Conservation (phyloP, 2,329 filamentous ascomycete species). For the Aciculosporium take region DNA sequence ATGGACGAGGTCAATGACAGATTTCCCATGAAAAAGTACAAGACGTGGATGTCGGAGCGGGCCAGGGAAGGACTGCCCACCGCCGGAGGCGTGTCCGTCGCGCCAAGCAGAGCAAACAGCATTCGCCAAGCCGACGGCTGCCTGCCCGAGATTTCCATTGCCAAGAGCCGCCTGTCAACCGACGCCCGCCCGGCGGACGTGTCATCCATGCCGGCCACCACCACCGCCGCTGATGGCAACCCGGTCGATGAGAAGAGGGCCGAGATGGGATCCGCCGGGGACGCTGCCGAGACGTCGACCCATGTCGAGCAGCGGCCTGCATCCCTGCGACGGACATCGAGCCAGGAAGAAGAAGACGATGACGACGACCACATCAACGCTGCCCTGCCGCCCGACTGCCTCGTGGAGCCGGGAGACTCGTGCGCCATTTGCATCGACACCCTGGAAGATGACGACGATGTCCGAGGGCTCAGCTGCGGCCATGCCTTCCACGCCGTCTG, state of each 20-base stretch:
- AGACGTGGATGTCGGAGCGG: constrained; percentile 75
- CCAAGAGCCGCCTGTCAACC: constrained; percentile 31
- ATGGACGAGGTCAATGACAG: constrained; percentile 98
- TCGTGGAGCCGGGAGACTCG: constrained; percentile 73
- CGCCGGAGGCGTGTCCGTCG: constrained; percentile 65
- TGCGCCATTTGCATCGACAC: constrained; percentile 95
- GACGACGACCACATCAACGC: constrained; percentile 57
- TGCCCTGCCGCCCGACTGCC: constrained; percentile 65
- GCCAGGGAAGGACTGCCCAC: constrained; percentile 74
- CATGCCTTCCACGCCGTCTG: constrained; percentile 96
- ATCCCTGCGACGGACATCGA: constrained; percentile 26
- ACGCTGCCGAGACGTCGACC: constrained; percentile 7
- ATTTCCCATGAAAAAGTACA: constrained; percentile 93
- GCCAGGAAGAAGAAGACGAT: constrained; percentile 51
- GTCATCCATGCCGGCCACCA: too few species aligned
- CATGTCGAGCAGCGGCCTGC: constrained; percentile 11
- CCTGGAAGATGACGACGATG: constrained; percentile 88
- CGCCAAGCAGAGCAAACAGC: constrained; percentile 59
- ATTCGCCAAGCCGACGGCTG: constrained; percentile 52
- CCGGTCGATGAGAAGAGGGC: constrained; percentile 8
- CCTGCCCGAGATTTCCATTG: constrained; percentile 25
- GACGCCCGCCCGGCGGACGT: constrained; percentile 10
- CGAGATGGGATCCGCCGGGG: constrained; percentile 8
- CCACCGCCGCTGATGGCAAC: constrained; percentile 9
- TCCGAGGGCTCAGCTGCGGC: constrained; percentile 87